Evolutionary conservation across 176 grass and related monocot species (phyloP).

Genomic region (Hordeum vulgare): DNA sequence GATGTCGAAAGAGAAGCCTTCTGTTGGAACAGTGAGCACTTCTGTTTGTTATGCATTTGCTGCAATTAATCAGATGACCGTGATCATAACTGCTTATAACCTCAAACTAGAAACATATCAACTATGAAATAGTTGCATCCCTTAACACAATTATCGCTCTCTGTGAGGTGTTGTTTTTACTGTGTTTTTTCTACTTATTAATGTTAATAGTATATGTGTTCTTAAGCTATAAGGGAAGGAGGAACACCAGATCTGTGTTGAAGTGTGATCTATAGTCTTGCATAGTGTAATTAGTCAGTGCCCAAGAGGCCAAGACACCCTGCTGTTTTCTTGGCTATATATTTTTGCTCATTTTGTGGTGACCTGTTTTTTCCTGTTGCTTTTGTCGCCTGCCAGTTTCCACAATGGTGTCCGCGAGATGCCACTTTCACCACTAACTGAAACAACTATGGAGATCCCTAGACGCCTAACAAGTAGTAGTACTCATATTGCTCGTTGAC

Average conservation of each 20-base stretch:
- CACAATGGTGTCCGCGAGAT: not conserved
- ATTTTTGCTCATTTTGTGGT: not conserved
- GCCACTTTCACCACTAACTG: not conserved
- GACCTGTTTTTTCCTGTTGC: not conserved
- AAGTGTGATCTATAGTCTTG: not conserved
- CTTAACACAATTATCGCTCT: not conserved
- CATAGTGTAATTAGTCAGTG: not conserved
- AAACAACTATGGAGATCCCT: not conserved
- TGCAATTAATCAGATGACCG: not conserved
- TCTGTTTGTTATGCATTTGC: not conserved
- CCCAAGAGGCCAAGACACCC: not conserved
- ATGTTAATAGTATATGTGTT: not conserved
- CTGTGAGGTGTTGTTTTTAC: not conserved
- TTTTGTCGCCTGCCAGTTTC: not conserved
- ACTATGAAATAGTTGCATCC: not conserved
- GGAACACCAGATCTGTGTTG: not conserved
- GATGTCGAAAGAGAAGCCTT: slow-evolving; percentile 52
- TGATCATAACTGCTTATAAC: not conserved
- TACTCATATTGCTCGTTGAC: not conserved
- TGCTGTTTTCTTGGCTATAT: not conserved
- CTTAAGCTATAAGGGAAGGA: not conserved
- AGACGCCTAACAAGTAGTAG: not conserved
- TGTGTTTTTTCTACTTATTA: not conserved
- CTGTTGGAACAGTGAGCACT: slow-evolving; percentile 55
- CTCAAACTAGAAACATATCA: not conserved